Base-by-base conservation (phyloP, 352 stramenopile genomes). In the Thalassiosira exigua region DNA sequence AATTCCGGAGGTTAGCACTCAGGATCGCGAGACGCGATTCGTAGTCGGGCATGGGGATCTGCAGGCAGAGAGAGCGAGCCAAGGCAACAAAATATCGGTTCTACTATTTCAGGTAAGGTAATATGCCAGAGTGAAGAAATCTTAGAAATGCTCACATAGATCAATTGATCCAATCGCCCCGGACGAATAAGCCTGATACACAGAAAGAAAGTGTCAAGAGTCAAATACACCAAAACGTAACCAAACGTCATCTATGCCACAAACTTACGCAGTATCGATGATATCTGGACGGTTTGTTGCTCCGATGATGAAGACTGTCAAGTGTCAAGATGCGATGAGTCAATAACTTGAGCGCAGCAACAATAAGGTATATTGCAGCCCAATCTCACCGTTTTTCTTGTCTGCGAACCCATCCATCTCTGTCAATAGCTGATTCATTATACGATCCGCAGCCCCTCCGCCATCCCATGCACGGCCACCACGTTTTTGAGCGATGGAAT, bases 371-470 rank as follows among this genome's bases (percentile, higher is more conserved):
- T n/a, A n/a, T n/a, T n/a, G n/a, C n/a, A n/a, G n/a, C n/a, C n/a
- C n/a, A n/a, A n/a, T n/a, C n/a, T n/a, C n/a, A n/a, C n/a, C n/a
- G 81, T 98, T 98, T 91, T 99, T 99, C 88, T 98, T 98, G 44
- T 94, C 92, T 48, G 95, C 95, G 85, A 99, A 97, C 76, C 97
- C 97, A 85, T 99, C 97, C 96, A 99, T 98, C 84, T 99, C 97
- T 26, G 96, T 99, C 41, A 99, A 87, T 41, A 99, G 87, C 88
- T 99, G 97, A 89, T 99, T 99, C 96, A 99, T 99, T 57, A 99
- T 97, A 89, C 97, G 96, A 85, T 99, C 97, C 44, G 95, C 96
- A 41, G 97, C 97, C 75, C 97, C 97, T 69, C 97, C 96, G 50
- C 96, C 96, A 81, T 99, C 97, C 19, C 96, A 97, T 3, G 89